These are phyloP conservation scores for Phytophthora niederhauseri DNA, from an alignment of 352 stramenopile species.

Conservation along the genomic window DNA sequence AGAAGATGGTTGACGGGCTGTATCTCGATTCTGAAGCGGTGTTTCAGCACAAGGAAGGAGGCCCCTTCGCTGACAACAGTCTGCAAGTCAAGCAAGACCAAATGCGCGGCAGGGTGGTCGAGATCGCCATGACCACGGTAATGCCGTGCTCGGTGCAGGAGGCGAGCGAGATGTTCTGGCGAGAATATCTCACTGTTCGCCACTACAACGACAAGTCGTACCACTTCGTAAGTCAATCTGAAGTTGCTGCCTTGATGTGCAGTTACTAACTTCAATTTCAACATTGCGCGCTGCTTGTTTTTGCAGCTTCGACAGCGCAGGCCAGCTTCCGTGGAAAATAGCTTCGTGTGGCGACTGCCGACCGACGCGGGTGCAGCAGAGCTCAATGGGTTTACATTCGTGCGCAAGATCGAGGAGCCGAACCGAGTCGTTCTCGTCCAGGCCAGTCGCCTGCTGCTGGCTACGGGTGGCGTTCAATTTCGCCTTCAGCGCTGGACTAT, in stretches of 20 bases:
- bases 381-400: slow-evolving; percentile 29
- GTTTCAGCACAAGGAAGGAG: not conserved
- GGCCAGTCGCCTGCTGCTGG: slow-evolving; percentile 21
- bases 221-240: slow-evolving; percentile 27
- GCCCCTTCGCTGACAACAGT: not conserved
- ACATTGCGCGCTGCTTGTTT: not conserved
- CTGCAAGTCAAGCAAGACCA: not conserved
- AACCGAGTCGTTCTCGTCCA: slow-evolving; percentile 31
- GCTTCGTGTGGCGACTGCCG: slow-evolving; percentile 24
- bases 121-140: slow-evolving; percentile 15
- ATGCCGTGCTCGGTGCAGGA: slow-evolving; percentile 27
- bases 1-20: slow-evolving; percentile 22
- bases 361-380: slow-evolving; percentile 1
- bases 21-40: slow-evolving; percentile 28
- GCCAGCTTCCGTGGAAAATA: slow-evolving; percentile 29
- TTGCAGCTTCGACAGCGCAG: slow-evolving; percentile 21
- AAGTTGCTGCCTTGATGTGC: not conserved
- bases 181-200: slow-evolving; percentile 16
- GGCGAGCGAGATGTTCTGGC: slow-evolving; percentile 25
- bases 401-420: slow-evolving; percentile 36
- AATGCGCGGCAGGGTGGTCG: slow-evolving; percentile 10
- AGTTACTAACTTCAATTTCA: slow-evolving; percentile 7
- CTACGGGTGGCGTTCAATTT: slow-evolving; percentile 21
- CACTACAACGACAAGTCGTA: slow-evolving; percentile 32
- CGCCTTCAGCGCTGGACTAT: slow-evolving; percentile 30